Conservation (phyloP, 1,284 basidiomycete genomes). For the Neonothopanus nambi region DNA sequence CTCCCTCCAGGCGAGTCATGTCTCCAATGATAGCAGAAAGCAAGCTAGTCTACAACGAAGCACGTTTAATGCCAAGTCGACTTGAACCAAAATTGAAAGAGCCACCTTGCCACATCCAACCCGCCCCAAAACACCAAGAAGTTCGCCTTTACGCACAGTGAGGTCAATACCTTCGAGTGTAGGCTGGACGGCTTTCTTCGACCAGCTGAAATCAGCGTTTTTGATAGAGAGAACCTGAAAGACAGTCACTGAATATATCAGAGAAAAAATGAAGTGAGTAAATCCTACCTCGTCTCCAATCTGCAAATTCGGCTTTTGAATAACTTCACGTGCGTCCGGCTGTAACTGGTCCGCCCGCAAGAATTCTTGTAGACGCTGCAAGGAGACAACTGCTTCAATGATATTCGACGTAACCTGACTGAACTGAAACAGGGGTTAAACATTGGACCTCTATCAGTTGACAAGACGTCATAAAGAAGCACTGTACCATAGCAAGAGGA, state of each 20-base stretch:
- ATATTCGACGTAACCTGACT: constrained; percentile 73
- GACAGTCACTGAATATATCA: not conserved
- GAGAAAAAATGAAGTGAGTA: not conserved
- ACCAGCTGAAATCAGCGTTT: constrained; percentile 82
- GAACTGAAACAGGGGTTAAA: constrained; percentile 43
- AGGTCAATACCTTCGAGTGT: constrained; percentile 80
- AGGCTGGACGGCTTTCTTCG: constrained; percentile 52
- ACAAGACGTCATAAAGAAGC: not conserved
- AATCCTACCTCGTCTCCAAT: constrained; percentile 64
- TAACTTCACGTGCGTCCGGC: constrained; percentile 61
- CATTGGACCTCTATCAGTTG: constrained; percentile 4
- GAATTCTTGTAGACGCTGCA: constrained; percentile 79
- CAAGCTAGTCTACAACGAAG: constrained; percentile 56
- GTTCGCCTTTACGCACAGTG: constrained; percentile 80
- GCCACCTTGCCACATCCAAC: constrained; percentile 91
- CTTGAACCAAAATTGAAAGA: not conserved
- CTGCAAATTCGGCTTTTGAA: constrained; percentile 44
- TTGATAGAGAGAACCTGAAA: constrained; percentile 65
- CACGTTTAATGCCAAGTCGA: constrained; percentile 10
- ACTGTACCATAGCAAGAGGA: constrained; percentile 79
- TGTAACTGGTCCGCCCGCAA: constrained; percentile 83
- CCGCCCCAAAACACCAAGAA: constrained; percentile 84
- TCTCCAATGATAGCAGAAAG: constrained; percentile 84
- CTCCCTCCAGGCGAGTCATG: constrained; percentile 79
- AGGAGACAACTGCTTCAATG: constrained; percentile 86